Evolutionary conservation across 768 basidiomycete genomes (phyloP).

Genomic region (Crepidotus variabilis): DNA sequence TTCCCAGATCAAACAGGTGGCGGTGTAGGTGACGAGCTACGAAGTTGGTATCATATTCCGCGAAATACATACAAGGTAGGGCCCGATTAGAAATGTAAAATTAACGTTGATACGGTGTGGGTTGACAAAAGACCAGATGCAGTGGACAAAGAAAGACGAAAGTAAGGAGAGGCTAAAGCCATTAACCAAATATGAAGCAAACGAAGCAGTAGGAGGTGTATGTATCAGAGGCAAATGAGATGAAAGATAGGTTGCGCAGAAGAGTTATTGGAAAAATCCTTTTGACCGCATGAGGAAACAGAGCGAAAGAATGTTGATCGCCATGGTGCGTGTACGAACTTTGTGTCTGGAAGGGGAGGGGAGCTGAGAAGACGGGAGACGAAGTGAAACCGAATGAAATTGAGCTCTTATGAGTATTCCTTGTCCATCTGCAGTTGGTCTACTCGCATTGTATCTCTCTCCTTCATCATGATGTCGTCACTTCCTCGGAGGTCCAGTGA

Average conservation of each 20-base stretch:
- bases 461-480: conserved; percentile 25
- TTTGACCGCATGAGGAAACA: conserved; percentile 8
- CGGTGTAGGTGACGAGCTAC: too few species aligned
- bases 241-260: conserved; percentile 1
- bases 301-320: too few species aligned
- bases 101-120: conserved; percentile 12
- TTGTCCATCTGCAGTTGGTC: conserved; percentile 47
- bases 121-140: neutral
- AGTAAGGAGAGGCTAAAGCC: neutral
- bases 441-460: conserved; percentile 32
- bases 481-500: conserved; percentile 38
- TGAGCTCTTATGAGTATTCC: conserved; percentile 38
- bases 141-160: neutral
- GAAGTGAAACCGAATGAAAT: neutral
- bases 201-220: conserved; percentile 5
- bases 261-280: conserved; percentile 1
- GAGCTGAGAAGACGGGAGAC: neutral
- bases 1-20: neutral
- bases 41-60: conserved; percentile 1
- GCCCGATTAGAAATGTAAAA: conserved; percentile 11
- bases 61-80: conserved; percentile 11
- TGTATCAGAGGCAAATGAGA: conserved; percentile 8
- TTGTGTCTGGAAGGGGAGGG: conserved; percentile 2
- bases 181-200: conserved; percentile 8
- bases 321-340: too few species aligned